Evolutionary conservation across 305 asterid species (phyloP).

Genomic region (Fraxinus angustifolia): DNA sequence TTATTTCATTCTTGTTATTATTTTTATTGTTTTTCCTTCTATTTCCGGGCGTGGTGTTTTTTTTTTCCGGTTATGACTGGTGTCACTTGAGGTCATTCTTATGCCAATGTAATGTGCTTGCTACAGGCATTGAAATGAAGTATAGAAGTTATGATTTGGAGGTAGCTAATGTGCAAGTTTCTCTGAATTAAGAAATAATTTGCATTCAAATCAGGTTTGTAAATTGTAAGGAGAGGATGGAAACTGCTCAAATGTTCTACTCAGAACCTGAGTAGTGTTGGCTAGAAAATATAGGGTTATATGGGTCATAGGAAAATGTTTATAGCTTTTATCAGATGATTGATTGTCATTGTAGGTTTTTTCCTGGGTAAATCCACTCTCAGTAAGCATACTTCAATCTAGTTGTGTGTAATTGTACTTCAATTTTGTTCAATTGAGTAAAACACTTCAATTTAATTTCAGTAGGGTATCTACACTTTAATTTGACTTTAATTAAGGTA

Average conservation of each 20-base stretch:
- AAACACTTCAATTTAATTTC: not conserved
- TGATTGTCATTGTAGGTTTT: not conserved
- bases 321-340: not conserved
- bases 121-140: not conserved
- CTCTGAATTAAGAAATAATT: conserved; percentile 1
- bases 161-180: not conserved
- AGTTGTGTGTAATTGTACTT: not conserved
- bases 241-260: not conserved
- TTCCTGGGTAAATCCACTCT: not conserved
- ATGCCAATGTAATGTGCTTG: not conserved
- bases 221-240: not conserved
- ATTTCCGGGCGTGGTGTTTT: not conserved
- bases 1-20: not conserved
- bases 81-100: not conserved
- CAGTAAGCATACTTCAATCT: not conserved
- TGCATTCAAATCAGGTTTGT: conserved; percentile 7
- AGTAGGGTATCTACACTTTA: not conserved
- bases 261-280: not conserved
- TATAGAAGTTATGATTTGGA: not conserved
- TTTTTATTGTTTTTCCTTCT: not conserved
- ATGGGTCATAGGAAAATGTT: not conserved
- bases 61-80: not conserved
- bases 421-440: not conserved
- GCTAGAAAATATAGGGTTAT: not conserved
- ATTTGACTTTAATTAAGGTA: not conserved